A percentile compares a stretch with the other conserved stretches of the same genome.
Evolutionary conservation across 495 filamentous ascomycete genomes (phyloP).

Genomic region (Pseudomonodictys pantanalensis): DNA sequence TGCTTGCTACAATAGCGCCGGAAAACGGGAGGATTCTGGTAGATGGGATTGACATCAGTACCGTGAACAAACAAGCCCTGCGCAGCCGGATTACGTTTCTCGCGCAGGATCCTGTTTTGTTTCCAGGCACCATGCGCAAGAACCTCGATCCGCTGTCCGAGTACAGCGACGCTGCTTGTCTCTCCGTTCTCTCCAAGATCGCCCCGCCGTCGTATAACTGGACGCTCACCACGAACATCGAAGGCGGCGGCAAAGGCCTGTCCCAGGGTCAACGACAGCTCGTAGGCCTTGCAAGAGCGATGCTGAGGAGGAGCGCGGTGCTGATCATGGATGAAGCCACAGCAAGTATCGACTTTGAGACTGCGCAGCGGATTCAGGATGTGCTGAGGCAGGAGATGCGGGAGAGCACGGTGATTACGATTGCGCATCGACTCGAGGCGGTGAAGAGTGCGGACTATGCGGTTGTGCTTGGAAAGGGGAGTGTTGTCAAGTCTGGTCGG

Average conservation of each 20-base stretch:
- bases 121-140: constrained; percentile 57
- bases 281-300: constrained; percentile 55
- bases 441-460: constrained; percentile 74
- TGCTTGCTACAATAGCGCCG: constrained; percentile 56
- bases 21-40: constrained; percentile 56
- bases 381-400: constrained; percentile 70
- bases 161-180: constrained; percentile 51
- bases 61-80: constrained; percentile 58
- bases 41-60: constrained; percentile 58
- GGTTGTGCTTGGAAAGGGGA: constrained; percentile 66
- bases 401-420: constrained; percentile 79
- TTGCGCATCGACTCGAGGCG: constrained; percentile 79
- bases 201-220: constrained; percentile 49
- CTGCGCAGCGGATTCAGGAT: constrained; percentile 72
- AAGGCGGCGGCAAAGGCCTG: constrained; percentile 57
- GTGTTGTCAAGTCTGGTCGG: constrained; percentile 36
- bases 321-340: constrained; percentile 54
- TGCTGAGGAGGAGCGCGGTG: constrained; percentile 52
- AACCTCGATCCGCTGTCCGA: constrained; percentile 54
- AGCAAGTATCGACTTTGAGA: constrained; percentile 78
- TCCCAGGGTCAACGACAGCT: constrained; percentile 63
- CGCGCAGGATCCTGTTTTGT: constrained; percentile 63
- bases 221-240: constrained; percentile 54
- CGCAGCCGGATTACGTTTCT: constrained; percentile 61
- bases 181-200: constrained; percentile 51